Evolutionary conservation across 805 yeast genomes (phyloP), one percentile per base, ranked within the genome.

Genomic region (Wickerhamomyces xylosicus): DNA sequence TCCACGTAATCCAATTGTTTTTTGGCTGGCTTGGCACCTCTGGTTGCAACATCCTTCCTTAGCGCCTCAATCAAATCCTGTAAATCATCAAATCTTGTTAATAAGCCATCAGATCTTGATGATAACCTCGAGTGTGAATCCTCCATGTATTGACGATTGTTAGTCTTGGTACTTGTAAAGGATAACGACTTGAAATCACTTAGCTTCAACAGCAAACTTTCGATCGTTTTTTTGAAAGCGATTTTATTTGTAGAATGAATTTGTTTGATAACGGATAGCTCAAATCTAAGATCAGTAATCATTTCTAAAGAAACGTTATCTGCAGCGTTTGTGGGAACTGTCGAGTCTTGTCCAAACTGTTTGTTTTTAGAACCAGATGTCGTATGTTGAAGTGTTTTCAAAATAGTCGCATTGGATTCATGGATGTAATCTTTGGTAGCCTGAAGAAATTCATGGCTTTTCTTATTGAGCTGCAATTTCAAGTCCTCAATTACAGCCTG

Each of bases 11-110:
- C 76, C 19, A 92, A 59, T 50, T 89, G 95, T 46, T 81, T 77
- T 38, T 71, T 76, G 0, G 86, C 63, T 14, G 95, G 87, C 29
- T 86, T 72, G 0, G 87, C 87, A 17, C 96, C 95, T 45, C 97
- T 72, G 43, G 79, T 81, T 0, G 95, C 95, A 13, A 92, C 95
- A 60, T 89, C 97, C 48, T 85, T 79, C 40, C 96, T 68, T 39
- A 90, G 63, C 0, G 85, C 85, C 53, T 92, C 99, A 56, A 92
- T 84, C 9, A 84, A 60, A 59, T 92, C 99, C 54, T 89, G 96
- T 16, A 92, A 63, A 47, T 86, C 96, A 56, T 92, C 98, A 5
- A 90, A 90, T 45, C 71, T 74, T 1, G 90, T 78, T 27, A 92
- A 67, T 9, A 92, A 60, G 1, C 56, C 52, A 54, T 86, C 95